These are phyloP conservation scores for Phytophthora nicotianae DNA, from an alignment of 352 stramenopile species.

Conservation along the genomic window DNA sequence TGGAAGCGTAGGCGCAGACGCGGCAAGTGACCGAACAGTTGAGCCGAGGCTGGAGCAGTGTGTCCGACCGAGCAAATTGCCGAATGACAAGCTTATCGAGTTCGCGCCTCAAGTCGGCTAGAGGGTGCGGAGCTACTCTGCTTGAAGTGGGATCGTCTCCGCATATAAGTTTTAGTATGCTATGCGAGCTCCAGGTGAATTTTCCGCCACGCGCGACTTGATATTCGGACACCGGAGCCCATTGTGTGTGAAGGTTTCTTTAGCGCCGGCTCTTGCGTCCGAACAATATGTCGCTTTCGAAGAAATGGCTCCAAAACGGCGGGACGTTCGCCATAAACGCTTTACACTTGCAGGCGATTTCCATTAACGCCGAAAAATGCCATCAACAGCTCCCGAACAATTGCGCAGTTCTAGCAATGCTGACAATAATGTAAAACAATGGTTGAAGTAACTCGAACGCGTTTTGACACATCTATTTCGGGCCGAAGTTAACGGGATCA, in stretches of 20 bases:
- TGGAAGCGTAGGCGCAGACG: background rate
- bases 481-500: constrained; percentile 7
- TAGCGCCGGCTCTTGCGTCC: constrained; percentile 10
- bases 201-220: constrained; percentile 18
- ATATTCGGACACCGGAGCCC: constrained; percentile 13
- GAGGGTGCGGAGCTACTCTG: constrained; percentile 17
- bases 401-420: constrained; percentile 16
- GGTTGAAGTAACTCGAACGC: background rate
- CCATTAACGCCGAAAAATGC: background rate
- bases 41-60: constrained; percentile 20
- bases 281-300: constrained; percentile 16
- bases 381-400: constrained; percentile 9
- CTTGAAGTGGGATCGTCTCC: constrained; percentile 9
- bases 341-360: background rate
- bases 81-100: constrained; percentile 25
- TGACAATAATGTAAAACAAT: background rate
- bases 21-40: constrained; percentile 4
- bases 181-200: background rate
- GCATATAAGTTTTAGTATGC: constrained; percentile 24
- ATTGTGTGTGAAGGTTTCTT: constrained; percentile 1
- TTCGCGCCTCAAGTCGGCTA: constrained; percentile 14
- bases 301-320: constrained; percentile 14
- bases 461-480: constrained; percentile 30
- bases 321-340: background rate
- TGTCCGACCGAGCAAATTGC: constrained; percentile 30